Percentiles rank a stretch among this genome's conserved stretches.
Conservation (phyloP, 768 basidiomycete species). For the Panus rudis region DNA sequence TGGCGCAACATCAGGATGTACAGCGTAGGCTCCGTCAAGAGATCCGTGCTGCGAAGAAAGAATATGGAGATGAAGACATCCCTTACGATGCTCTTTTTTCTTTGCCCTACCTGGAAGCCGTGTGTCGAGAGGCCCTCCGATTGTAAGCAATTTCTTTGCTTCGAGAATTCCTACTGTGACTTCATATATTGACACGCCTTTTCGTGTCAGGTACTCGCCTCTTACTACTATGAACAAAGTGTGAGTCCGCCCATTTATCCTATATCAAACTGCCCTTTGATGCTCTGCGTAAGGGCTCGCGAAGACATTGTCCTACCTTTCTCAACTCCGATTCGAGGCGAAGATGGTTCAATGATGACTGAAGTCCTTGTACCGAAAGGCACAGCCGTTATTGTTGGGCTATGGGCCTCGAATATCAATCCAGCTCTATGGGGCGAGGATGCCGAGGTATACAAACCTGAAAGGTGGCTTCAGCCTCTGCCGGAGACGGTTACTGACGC, state of each 20-base stretch:
- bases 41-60: constrained; percentile 19
- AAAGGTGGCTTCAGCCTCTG: constrained; percentile 38
- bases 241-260: constrained; percentile 9
- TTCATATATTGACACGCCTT: constrained; percentile 8
- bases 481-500: constrained; percentile 31
- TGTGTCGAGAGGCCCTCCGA: constrained; percentile 53
- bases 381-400: constrained; percentile 32
- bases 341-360: constrained; percentile 29
- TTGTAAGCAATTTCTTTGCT: constrained; percentile 26
- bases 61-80: constrained; percentile 19
- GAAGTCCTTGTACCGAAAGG: constrained; percentile 33
- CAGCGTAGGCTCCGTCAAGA: constrained; percentile 35
- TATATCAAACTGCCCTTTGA: not conserved
- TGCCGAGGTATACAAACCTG: constrained; percentile 43
- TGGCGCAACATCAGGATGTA: constrained; percentile 29
- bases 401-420: constrained; percentile 33
- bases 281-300: constrained; percentile 21
- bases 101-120: constrained; percentile 58
- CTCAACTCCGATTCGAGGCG: constrained; percentile 28
- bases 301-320: constrained; percentile 37
- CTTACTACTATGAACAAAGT: constrained; percentile 31
- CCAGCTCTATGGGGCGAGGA: constrained; percentile 41
- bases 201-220: constrained; percentile 35
- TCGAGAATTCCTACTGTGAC: constrained; percentile 29
- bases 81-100: constrained; percentile 32